Evolutionary conservation across 169 alveolate genomes (phyloP).

Genomic region (Eimeria falciformis): DNA sequence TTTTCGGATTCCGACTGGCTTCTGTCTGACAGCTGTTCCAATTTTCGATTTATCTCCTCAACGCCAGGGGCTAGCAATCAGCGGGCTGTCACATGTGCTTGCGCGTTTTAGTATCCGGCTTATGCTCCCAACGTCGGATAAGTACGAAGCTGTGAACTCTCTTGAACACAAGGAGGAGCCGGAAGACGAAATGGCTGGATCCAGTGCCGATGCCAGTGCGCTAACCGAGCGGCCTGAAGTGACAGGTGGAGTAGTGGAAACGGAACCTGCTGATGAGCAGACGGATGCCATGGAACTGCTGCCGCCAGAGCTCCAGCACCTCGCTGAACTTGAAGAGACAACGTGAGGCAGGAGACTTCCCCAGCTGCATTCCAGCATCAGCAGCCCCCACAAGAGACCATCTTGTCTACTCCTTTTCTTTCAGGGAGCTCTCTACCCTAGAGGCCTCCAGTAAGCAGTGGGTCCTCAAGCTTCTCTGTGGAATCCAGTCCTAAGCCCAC

Average conservation of each 20-base stretch:
- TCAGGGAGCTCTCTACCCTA: too few relatives aligned
- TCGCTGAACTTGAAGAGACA: slow-evolving; percentile 60
- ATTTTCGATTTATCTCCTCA: slow-evolving; percentile 79
- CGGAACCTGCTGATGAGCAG: neutral
- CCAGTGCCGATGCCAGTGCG: neutral
- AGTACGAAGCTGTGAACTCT: slow-evolving; percentile 30
- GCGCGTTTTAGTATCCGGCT: slow-evolving; percentile 83
- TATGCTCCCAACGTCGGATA: slow-evolving; percentile 74
- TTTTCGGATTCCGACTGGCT: slow-evolving; percentile 79
- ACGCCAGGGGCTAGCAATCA: slow-evolving; percentile 81
- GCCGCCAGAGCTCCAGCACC: slow-evolving; percentile 73
- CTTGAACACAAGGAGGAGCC: neutral
- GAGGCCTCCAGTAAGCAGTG: too few relatives aligned
- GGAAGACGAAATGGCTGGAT: neutral
- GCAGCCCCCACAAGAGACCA: too few relatives aligned
- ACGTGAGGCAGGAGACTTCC: neutral
- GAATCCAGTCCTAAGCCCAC: too few relatives aligned
- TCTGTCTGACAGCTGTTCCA: slow-evolving; percentile 81
- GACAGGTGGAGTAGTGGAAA: neutral
- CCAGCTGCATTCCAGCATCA: neutral
- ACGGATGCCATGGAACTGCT: slow-evolving; percentile 48
- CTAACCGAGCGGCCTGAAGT: neutral
- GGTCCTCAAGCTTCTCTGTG: too few relatives aligned
- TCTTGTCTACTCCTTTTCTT: too few relatives aligned
- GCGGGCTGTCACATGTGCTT: slow-evolving; percentile 82